phyloP scores from a whole-genome alignment of 2,329 filamentous ascomycete species.

The Exserohilum rostratum region DNA sequence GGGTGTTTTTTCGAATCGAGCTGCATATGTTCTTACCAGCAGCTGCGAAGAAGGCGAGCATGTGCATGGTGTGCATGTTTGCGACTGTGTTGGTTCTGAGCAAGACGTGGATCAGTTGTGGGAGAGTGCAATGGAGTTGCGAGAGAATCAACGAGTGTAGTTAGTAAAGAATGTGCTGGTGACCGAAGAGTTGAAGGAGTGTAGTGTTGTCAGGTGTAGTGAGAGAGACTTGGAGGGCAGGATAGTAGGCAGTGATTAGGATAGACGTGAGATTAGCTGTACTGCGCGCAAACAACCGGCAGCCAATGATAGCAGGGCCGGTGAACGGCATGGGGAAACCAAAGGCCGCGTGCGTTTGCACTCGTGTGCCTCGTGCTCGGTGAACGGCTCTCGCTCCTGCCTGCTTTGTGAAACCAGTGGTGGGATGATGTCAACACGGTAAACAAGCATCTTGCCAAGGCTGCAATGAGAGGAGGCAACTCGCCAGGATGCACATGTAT shows the following conservation, averaged over 20 bases:
- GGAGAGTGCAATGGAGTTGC: neutral
- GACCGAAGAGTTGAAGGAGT: conserved; percentile 5
- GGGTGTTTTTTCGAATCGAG: neutral
- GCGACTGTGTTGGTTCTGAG: neutral
- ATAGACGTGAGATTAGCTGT: conserved; percentile 9
- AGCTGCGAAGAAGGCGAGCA: conserved; percentile 15
- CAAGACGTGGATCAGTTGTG: neutral
- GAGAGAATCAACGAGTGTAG: neutral
- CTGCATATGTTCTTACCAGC: conserved; percentile 13
- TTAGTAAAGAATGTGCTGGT: neutral
- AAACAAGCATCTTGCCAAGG: no score
- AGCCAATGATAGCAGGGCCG: conserved; percentile 11
- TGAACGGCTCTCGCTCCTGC: neutral
- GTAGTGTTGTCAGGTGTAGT: conserved; percentile 4
- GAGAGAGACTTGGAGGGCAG: neutral
- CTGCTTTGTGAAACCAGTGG: neutral
- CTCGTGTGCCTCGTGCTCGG: conserved; percentile 5
- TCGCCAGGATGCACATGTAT: no score
- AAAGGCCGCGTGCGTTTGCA: conserved; percentile 12
- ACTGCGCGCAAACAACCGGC: conserved; percentile 13
- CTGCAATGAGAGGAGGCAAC: no score
- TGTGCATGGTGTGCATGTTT: conserved; percentile 17
- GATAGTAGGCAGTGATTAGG: conserved; percentile 5
- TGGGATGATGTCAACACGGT: no score
- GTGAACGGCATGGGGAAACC: conserved; percentile 11